Conservation (phyloP, 768 basidiomycete genomes). For the Leccinum ochraceum region DNA sequence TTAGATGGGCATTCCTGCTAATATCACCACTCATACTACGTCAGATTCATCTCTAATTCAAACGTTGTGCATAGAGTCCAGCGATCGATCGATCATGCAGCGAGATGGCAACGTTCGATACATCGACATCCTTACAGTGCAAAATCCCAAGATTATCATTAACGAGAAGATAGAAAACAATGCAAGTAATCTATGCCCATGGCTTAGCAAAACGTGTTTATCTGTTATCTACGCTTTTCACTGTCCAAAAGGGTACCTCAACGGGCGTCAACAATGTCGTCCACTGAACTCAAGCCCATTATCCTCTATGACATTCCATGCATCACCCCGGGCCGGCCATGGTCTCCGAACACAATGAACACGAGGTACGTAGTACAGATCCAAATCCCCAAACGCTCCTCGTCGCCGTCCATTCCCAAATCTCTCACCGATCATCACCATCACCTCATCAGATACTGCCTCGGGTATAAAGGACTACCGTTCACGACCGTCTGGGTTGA, state of each 20-base stretch:
- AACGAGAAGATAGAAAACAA: background rate
- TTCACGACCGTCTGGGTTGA: constrained; percentile 25
- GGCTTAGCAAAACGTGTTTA: background rate
- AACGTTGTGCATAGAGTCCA: background rate
- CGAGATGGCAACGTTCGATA: background rate
- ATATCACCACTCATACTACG: constrained; percentile 13
- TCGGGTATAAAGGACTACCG: constrained; percentile 14
- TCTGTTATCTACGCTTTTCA: background rate
- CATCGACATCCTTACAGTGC: background rate
- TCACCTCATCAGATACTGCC: constrained; percentile 12
- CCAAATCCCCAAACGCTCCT: no score
- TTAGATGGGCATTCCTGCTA: background rate
- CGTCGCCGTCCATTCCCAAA: background rate
- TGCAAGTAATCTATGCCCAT: background rate
- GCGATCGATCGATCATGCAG: no score
- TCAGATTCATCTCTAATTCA: background rate
- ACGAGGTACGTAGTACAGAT: constrained; percentile 4
- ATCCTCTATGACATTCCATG: constrained; percentile 39
- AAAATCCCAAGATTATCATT: background rate
- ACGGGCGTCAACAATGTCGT: constrained; percentile 7
- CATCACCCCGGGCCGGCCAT: constrained; percentile 28
- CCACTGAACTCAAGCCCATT: constrained; percentile 24
- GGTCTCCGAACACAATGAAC: constrained; percentile 38
- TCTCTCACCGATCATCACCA: background rate
- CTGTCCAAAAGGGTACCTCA: background rate